Evolutionary conservation across 2,329 filamentous ascomycete species (phyloP).

Genomic region (Ceratocystis smalleyi): DNA sequence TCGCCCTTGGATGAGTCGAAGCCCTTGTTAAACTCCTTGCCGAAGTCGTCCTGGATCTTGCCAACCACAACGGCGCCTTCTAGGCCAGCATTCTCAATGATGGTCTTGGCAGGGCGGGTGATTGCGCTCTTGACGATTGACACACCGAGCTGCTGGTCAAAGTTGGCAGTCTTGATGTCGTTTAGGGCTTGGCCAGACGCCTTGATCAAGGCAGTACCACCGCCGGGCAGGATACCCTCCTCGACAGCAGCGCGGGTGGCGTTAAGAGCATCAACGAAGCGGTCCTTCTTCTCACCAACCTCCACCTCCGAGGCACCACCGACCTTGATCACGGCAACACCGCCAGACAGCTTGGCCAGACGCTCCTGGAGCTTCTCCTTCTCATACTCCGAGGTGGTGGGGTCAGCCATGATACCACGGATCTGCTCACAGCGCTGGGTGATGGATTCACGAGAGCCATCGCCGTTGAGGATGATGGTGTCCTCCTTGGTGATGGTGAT

Average conservation of each 20-base stretch:
- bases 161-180: constrained; percentile 78
- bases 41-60: constrained; percentile 93
- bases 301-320: constrained; percentile 95
- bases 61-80: constrained; percentile 94
- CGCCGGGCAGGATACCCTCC: constrained; percentile 96
- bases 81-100: constrained; percentile 92
- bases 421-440: constrained; percentile 97
- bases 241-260: constrained; percentile 95
- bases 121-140: constrained; percentile 97
- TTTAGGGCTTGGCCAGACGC: constrained; percentile 77
- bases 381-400: constrained; percentile 94
- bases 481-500: constrained; percentile 99
- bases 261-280: constrained; percentile 95
- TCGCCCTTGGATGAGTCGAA: constrained; percentile 94
- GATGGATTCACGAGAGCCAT: constrained; percentile 86
- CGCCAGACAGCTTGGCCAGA: constrained; percentile 95
- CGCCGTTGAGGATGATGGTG: constrained; percentile 94
- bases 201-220: constrained; percentile 96
- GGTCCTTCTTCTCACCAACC: constrained; percentile 99
- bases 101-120: constrained; percentile 81
- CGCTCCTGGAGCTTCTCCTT: constrained; percentile 99
- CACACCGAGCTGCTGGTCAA: constrained; percentile 97
- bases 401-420: constrained; percentile 87
- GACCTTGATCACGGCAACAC: constrained; percentile 98
- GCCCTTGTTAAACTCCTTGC: constrained; percentile 88